Percentiles rank a stretch among this genome's conserved stretches.
Conservation (phyloP, 305 asterid genomes). For the Striga hermonthica region DNA sequence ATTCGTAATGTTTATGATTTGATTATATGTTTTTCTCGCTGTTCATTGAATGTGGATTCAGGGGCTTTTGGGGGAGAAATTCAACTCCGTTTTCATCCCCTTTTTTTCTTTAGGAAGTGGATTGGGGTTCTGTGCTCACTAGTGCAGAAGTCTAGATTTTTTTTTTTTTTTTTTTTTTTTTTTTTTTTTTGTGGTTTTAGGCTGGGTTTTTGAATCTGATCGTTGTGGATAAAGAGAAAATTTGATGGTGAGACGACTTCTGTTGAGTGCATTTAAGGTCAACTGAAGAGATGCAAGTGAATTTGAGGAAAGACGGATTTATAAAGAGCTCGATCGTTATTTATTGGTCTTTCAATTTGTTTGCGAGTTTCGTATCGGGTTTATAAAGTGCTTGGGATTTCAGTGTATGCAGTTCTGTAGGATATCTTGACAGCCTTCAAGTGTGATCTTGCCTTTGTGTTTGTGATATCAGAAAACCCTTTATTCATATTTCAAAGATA, state of each 20-base stretch:
- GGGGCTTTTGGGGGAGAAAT: conserved; percentile 24
- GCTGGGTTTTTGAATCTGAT: conserved; percentile 2
- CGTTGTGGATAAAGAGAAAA: conserved; percentile 9
- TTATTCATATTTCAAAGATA: conserved; percentile 11
- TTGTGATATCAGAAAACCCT: conserved; percentile 8
- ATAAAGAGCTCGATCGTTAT: conserved; percentile 21
- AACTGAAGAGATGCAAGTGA: conserved; percentile 11
- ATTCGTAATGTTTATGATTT: conserved; percentile 6
- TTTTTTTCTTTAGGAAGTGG: background rate
- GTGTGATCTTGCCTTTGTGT: background rate
- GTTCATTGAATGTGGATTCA: conserved; percentile 13
- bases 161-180: no score
- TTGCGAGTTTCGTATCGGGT: conserved; percentile 10
- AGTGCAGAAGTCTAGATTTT: conserved; percentile 17
- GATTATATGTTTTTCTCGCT: background rate
- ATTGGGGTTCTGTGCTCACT: conserved; percentile 5
- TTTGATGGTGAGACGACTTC: conserved; percentile 29
- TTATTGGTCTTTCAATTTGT: conserved; percentile 20
- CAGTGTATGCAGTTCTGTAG: no score
- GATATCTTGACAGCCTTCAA: conserved; percentile 23
- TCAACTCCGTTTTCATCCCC: background rate
- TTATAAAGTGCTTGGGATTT: conserved; percentile 28
- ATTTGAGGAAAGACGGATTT: conserved; percentile 13
- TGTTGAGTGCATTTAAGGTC: conserved; percentile 26
- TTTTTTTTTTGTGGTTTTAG: conserved; percentile 24